phyloP scores from a whole-genome alignment of 2,329 filamentous ascomycete genomes.

The Neonectria neomacrospora region DNA sequence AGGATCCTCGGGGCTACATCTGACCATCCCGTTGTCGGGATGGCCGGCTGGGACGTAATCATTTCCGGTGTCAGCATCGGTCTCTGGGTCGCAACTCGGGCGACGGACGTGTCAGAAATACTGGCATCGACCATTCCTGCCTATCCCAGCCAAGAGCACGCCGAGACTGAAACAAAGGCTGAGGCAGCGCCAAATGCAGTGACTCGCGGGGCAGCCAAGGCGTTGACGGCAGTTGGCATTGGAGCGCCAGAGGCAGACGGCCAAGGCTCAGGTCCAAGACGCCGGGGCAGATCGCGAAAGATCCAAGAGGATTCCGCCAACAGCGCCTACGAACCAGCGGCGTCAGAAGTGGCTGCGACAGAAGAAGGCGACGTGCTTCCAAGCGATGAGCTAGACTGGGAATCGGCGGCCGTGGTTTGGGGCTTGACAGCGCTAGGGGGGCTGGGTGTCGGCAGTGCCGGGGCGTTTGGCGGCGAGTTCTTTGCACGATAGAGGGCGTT shows the following conservation, averaged over 20 bases:
- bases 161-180: conserved; percentile 32
- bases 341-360: conserved; percentile 45
- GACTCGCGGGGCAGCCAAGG: conserved; percentile 6
- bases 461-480: conserved; percentile 60
- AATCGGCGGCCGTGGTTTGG: conserved; percentile 59
- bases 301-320: conserved; percentile 42
- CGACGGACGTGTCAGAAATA: conserved; percentile 62
- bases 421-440: conserved; percentile 57
- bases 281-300: conserved; percentile 12
- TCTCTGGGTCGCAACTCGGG: conserved; percentile 66
- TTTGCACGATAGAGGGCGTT: conserved; percentile 48
- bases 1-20: conserved; percentile 61
- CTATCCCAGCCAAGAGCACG: conserved; percentile 16
- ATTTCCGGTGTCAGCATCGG: conserved; percentile 65
- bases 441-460: conserved; percentile 56
- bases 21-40: conserved; percentile 68
- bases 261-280: conserved; percentile 2
- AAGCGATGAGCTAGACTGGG: conserved; percentile 50
- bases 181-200: conserved; percentile 4
- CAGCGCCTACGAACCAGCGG: conserved; percentile 52
- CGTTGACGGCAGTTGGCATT: conserved; percentile 6
- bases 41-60: conserved; percentile 68
- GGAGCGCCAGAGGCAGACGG: conserved; percentile 9
- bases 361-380: conserved; percentile 57
- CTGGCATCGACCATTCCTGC: conserved; percentile 51